These are phyloP conservation scores for Tetraselmis striata DNA, from an alignment of 139 green algal genomes.

Conservation along the genomic window DNA sequence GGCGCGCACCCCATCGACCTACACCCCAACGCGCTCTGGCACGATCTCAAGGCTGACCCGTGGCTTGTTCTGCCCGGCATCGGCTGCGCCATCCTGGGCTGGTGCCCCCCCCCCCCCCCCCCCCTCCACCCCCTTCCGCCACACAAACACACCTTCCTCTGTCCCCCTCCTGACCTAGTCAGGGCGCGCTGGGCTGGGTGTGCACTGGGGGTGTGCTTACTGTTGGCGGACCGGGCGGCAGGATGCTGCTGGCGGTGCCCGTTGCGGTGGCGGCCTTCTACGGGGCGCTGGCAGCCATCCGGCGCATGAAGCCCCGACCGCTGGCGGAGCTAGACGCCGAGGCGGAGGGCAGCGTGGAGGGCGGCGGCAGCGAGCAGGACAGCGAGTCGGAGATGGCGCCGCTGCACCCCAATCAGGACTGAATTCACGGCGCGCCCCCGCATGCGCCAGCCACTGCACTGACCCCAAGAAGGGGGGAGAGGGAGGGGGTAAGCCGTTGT, in stretches of 20 bases:
- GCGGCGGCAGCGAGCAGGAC: too few relatives aligned
- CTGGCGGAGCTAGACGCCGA: not conserved
- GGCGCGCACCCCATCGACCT: not conserved
- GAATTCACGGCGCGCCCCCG: too few relatives aligned
- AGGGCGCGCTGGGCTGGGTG: not conserved
- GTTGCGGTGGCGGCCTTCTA: not conserved
- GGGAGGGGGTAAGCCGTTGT: too few relatives aligned
- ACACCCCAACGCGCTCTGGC: not conserved
- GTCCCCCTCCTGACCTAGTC: not conserved
- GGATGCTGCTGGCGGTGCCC: not conserved
- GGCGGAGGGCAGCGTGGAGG: not conserved
- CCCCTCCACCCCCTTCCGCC: not conserved
- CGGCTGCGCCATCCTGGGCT: not conserved
- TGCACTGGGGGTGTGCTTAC: too few relatives aligned
- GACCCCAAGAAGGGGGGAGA: too few relatives aligned
- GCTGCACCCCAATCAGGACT: too few relatives aligned
- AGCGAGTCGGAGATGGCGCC: not conserved
- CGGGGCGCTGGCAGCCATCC: not conserved
- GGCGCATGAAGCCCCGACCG: not conserved
- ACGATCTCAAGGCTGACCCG: not conserved
- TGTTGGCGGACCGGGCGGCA: not conserved
- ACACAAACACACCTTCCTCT: not conserved
- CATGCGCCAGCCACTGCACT: too few relatives aligned
- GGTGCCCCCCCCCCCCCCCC: not conserved
- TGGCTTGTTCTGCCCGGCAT: not conserved